Evolutionary conservation across 108 stramenopile species (phyloP), one percentile per base, ranked within the genome.

Genomic region (Nannochloropsis oceanica): DNA sequence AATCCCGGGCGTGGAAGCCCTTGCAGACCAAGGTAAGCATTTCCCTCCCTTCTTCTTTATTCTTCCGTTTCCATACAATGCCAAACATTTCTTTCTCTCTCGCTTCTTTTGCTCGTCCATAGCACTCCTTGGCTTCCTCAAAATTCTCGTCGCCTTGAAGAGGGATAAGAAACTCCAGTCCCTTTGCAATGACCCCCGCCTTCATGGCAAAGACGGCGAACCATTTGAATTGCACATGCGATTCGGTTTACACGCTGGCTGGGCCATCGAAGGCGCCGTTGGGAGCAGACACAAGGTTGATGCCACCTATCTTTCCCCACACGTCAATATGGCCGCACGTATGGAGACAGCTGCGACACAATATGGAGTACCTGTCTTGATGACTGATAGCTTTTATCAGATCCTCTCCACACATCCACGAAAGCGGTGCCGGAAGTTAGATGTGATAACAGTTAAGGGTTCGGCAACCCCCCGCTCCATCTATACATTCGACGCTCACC

Each of bases 291-390:
- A 96, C 42, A 94, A 96, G 88, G 94, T 96, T 84, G 96, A 97
- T 90, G 96, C 96, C 43, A 97, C 96, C n/a, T 97, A 97, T 85
- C 90, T 97, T 11, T 95, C 95, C 22, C 96, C 96, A 20, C 95
- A 95, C 89, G 96, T 97, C 25, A 97, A 97, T 85, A 95, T 96
- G 95, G 94, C 96, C 25, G 94, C 95, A 9, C 91, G 96, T 79
- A 95, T 97, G 94, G 95, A 94, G 94, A 93, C 93, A 85, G 95
- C 96, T 42, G 93, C 92, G 80, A 93, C 93, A 80, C 95, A 96
- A 81, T 97, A 96, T 86, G 95, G 95, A 25, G 93, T 95, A 20
- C 90, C 93, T 2, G 90, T 97, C 59, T 84, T 93, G 27, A 89
- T 93, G 86, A 93, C 93, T 11, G 92, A 93, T 25, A 86, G 86